phyloP scores from a whole-genome alignment of 345 rosid genomes.

The Eucalyptus tenuipes region DNA sequence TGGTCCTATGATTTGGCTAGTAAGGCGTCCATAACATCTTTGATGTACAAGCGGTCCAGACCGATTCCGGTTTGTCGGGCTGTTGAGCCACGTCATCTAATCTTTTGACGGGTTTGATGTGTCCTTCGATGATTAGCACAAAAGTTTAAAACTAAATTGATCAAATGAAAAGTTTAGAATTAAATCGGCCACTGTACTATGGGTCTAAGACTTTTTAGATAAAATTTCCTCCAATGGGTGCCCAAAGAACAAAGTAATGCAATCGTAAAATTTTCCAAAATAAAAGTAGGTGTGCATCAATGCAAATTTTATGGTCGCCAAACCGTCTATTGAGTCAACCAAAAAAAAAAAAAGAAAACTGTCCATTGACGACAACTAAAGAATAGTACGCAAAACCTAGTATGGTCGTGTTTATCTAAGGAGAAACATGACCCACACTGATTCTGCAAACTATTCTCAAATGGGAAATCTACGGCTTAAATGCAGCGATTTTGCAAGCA shows the following conservation, averaged over 20 bases:
- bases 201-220: neutral
- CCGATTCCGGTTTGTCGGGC: accelerated
- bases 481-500: neutral
- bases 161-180: accelerated
- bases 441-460: neutral
- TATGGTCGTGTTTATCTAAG: neutral
- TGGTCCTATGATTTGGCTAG: neutral
- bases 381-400: neutral
- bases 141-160: neutral
- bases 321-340: neutral
- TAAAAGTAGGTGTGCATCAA: neutral
- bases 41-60: neutral
- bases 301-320: neutral
- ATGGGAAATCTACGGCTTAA: neutral
- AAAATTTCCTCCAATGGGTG: neutral
- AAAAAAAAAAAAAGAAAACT: too few species aligned
- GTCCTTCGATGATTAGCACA: accelerated
- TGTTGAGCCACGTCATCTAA: neutral
- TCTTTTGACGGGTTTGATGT: neutral
- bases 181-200: accelerated
- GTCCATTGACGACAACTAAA: neutral
- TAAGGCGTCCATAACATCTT: neutral
- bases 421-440: neutral
- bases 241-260: neutral
- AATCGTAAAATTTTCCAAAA: neutral